These are phyloP conservation scores for Zychaea mexicana DNA, from an alignment of 371 early-diverging fungal species.

Conservation along the genomic window DNA sequence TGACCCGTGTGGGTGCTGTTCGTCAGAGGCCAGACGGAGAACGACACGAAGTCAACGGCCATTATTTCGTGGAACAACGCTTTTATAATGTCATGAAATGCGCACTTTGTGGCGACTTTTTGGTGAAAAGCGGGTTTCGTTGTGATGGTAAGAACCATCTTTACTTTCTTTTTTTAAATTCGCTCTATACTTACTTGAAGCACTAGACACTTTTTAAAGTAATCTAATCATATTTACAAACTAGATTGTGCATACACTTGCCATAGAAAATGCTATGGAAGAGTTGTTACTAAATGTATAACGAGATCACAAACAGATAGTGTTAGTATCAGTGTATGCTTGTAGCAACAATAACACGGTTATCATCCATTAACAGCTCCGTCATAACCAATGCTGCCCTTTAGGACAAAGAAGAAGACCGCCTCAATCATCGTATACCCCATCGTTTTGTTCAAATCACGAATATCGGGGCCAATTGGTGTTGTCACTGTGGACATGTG, in stretches of 20 bases:
- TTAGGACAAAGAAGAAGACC: not conserved
- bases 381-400: not conserved
- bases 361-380: not conserved
- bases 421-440: slow-evolving; percentile 86
- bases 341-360: no score
- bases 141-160: slow-evolving; percentile 72
- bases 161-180: not conserved
- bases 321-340: not conserved
- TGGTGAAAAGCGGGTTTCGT: slow-evolving; percentile 85
- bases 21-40: slow-evolving; percentile 77
- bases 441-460: slow-evolving; percentile 87
- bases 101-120: slow-evolving; percentile 89
- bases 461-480: slow-evolving; percentile 88
- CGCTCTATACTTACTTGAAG: not conserved
- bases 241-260: slow-evolving; percentile 94
- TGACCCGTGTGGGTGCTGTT: slow-evolving; percentile 88
- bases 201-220: no score
- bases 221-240: no score
- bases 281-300: slow-evolving; percentile 86
- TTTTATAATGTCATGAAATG: slow-evolving; percentile 95
- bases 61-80: slow-evolving; percentile 82
- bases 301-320: slow-evolving; percentile 53
- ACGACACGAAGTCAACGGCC: slow-evolving; percentile 81
- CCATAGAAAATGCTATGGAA: slow-evolving; percentile 87
- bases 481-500: slow-evolving; percentile 97